phyloP scores from a whole-genome alignment of 352 stramenopile species.

The Thalassiosira allenii region DNA sequence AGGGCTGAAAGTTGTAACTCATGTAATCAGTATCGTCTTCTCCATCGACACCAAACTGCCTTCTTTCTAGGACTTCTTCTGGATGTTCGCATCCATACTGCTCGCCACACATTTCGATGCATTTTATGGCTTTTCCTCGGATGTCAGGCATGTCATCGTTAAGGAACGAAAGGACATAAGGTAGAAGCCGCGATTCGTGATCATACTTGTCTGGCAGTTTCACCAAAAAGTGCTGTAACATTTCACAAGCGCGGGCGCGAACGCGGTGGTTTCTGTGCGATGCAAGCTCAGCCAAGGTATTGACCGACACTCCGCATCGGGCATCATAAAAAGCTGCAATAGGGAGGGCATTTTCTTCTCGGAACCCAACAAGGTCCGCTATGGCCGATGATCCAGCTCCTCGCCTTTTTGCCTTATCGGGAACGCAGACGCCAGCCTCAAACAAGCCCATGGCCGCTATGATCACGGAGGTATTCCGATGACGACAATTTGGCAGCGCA shows the following conservation, averaged over 20 bases:
- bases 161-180: slow-evolving; percentile 92
- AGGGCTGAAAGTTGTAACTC: slow-evolving; percentile 87
- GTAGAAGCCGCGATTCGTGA: slow-evolving; percentile 92
- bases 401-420: slow-evolving; percentile 62
- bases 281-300: slow-evolving; percentile 92
- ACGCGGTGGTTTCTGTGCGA: slow-evolving; percentile 89
- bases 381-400: slow-evolving; percentile 95
- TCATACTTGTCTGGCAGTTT: slow-evolving; percentile 93
- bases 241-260: slow-evolving; percentile 88
- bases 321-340: slow-evolving; percentile 93
- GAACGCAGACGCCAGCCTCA: slow-evolving; percentile 66
- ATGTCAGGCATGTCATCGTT: slow-evolving; percentile 85
- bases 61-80: slow-evolving; percentile 91
- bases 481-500: slow-evolving; percentile 88
- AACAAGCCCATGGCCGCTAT: slow-evolving; percentile 89
- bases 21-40: slow-evolving; percentile 89
- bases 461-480: slow-evolving; percentile 91
- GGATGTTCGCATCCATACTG: slow-evolving; percentile 86
- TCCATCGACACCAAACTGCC: slow-evolving; percentile 94
- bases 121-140: slow-evolving; percentile 82
- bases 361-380: slow-evolving; percentile 92
- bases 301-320: slow-evolving; percentile 89
- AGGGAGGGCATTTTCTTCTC: slow-evolving; percentile 92
- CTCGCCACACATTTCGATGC: slow-evolving; percentile 85
- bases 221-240: slow-evolving; percentile 91